Conservation (phyloP, 2,329 filamentous ascomycete species). For the Dactylellina sp. region DNA sequence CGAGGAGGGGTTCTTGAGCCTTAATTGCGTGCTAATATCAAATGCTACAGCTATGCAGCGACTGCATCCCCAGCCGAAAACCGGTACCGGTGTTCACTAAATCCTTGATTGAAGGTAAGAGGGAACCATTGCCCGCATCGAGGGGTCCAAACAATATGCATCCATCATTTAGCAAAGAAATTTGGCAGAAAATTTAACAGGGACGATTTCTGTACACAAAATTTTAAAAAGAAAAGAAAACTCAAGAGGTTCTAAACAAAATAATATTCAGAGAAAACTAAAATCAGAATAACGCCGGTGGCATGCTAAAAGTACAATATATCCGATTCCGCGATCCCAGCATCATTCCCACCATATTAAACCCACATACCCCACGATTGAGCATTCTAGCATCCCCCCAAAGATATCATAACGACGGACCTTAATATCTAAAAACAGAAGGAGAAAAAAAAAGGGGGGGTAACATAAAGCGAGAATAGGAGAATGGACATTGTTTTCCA, state of each 20-base stretch:
- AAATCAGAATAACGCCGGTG: conserved; percentile 27
- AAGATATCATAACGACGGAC: too few species aligned
- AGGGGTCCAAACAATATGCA: conserved; percentile 23
- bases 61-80: too few species aligned
- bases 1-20: background rate
- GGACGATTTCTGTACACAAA: conserved; percentile 27
- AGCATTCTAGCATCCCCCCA: conserved; percentile 5
- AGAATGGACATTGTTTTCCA: background rate
- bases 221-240: background rate
- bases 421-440: background rate
- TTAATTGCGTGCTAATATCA: conserved; percentile 35
- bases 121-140: too few species aligned
- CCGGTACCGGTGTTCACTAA: too few species aligned
- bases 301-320: conserved; percentile 55
- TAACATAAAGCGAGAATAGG: background rate
- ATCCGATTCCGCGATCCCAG: background rate
- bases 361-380: too few species aligned
- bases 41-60: conserved; percentile 2
- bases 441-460: conserved; percentile 2
- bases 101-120: too few species aligned
- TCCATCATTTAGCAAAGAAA: too few species aligned
- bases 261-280: background rate
- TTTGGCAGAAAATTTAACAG: too few species aligned
- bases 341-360: background rate
- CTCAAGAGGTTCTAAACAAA: conserved; percentile 2